These are phyloP conservation scores for Psilocybe azurescens DNA, from an alignment of 768 basidiomycete species.

Conservation along the genomic window DNA sequence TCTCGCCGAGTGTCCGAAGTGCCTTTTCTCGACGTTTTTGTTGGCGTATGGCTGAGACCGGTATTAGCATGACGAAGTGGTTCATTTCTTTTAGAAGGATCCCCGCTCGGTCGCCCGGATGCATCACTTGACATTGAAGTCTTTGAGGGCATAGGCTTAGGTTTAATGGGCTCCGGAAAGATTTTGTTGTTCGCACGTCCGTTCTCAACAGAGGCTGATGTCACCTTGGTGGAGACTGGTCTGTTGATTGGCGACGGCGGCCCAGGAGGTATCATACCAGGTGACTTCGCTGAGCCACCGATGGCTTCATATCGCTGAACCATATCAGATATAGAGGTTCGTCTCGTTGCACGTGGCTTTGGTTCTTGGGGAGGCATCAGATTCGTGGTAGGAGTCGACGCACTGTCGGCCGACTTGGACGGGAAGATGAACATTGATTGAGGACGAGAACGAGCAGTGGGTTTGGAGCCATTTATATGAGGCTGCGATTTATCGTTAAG, in stretches of 20 bases:
- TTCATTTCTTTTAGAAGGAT: conserved; percentile 14
- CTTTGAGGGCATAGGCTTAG: conserved; percentile 12
- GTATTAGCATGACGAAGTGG: conserved; percentile 9
- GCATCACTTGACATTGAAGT: conserved; percentile 9
- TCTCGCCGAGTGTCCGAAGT: conserved; percentile 13
- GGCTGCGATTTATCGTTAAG: conserved; percentile 24
- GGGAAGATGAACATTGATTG: conserved; percentile 85
- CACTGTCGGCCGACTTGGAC: conserved; percentile 49
- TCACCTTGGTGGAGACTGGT: conserved; percentile 19
- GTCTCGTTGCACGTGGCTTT: conserved; percentile 49
- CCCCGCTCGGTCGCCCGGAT: conserved; percentile 3
- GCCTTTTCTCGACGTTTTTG: conserved; percentile 14
- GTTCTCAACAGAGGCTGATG: conserved; percentile 12
- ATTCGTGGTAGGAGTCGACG: conserved; percentile 37
- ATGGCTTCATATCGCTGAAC: conserved; percentile 84
- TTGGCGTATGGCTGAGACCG: conserved; percentile 18
- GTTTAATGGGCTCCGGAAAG: background rate
- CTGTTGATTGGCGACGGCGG: conserved; percentile 36
- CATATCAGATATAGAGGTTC: conserved; percentile 87
- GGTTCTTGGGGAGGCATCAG: conserved; percentile 54
- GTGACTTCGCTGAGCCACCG: conserved; percentile 40
- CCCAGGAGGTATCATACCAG: conserved; percentile 25
- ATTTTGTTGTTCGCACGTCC: conserved; percentile 14
- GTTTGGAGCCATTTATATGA: conserved; percentile 21
- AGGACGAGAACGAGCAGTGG: conserved; percentile 62